Evolutionary conservation across 2,329 filamentous ascomycete species (phyloP), one percentile per base, ranked within the genome.

Genomic region (Phaeosphaeriaceae sp.): DNA sequence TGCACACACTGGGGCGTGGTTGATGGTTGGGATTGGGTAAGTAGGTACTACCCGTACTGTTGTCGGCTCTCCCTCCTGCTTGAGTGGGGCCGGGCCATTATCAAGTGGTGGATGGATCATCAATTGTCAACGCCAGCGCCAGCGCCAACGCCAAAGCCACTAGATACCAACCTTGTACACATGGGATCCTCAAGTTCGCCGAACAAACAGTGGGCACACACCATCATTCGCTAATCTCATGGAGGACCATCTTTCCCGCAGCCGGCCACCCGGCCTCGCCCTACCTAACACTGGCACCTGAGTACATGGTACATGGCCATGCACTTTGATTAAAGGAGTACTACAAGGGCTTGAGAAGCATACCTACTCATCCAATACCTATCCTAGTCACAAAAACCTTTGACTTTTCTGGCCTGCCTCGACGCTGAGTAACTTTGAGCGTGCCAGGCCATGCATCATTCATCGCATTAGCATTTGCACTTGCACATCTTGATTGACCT

Each of bases 131-230:
- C 38, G 37, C 40, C 48, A 52, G 56, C 52, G 49, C 58, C 50
- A 47, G 47, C 21, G 38, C 41, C 48, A 37, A 42, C 32, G 52
- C 47, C 42, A 20, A 26, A 6, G 23, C 23, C 23, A 26, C 23
- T 11, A 11, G 7, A 7, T 26, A 26, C 23, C 23, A 11, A 26
- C 23, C 23, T 7, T 26, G 49, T 41, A 44, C 56, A 54, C 57
- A 61, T 60, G 59, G 56, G 50, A 48, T 43, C 52, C 56, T 60
- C 52, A 42, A 56, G 46, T 52, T 60, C 54, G 58, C 45, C 56
- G 52, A 60, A 33, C 12, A n/a, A 47, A 37, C 34, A 38, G 46
- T 42, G 44, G 42, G 34, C 49, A 39, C 48, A 46, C 45, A 44
- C 15, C 13, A 33, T 6, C 4, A 18, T 9, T 36, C 34, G 34